Conservation (phyloP, 2,329 filamentous ascomycete species). For the Didymella arachidicola region DNA sequence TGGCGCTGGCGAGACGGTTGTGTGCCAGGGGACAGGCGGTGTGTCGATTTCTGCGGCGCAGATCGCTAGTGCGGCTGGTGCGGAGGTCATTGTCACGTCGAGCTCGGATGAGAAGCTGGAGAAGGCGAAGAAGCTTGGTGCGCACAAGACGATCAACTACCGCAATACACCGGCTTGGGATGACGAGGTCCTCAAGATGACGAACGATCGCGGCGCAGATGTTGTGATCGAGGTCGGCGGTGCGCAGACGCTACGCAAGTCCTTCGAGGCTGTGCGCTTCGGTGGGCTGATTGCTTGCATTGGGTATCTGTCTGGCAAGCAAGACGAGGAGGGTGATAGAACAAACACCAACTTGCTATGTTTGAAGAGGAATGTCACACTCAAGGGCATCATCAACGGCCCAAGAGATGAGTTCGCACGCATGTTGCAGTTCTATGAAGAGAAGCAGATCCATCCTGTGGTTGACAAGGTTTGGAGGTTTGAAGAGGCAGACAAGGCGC, state of each 20-base stretch:
- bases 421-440: slow-evolving; percentile 53
- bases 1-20: slow-evolving; percentile 50
- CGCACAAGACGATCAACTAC: slow-evolving; percentile 69
- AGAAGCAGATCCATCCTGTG: slow-evolving; percentile 53
- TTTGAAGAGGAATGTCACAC: slow-evolving; percentile 59
- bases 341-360: slow-evolving; percentile 68
- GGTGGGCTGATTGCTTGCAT: slow-evolving; percentile 54
- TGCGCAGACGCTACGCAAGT: slow-evolving; percentile 58
- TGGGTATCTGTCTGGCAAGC: slow-evolving; percentile 60
- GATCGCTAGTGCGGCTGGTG: slow-evolving; percentile 54
- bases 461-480: slow-evolving; percentile 53
- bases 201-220: slow-evolving; percentile 53
- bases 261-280: slow-evolving; percentile 54
- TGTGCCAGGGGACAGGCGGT: slow-evolving; percentile 57
- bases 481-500: slow-evolving; percentile 39
- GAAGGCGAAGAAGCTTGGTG: slow-evolving; percentile 64
- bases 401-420: slow-evolving; percentile 62
- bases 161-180: slow-evolving; percentile 66
- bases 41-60: slow-evolving; percentile 52
- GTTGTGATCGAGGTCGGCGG: slow-evolving; percentile 62
- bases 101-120: slow-evolving; percentile 64
- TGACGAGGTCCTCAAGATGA: slow-evolving; percentile 60
- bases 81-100: slow-evolving; percentile 65
- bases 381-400: slow-evolving; percentile 69
- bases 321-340: slow-evolving; percentile 62